phyloP scores from a whole-genome alignment of 495 filamentous ascomycete species.

The Xylaria longipes region DNA sequence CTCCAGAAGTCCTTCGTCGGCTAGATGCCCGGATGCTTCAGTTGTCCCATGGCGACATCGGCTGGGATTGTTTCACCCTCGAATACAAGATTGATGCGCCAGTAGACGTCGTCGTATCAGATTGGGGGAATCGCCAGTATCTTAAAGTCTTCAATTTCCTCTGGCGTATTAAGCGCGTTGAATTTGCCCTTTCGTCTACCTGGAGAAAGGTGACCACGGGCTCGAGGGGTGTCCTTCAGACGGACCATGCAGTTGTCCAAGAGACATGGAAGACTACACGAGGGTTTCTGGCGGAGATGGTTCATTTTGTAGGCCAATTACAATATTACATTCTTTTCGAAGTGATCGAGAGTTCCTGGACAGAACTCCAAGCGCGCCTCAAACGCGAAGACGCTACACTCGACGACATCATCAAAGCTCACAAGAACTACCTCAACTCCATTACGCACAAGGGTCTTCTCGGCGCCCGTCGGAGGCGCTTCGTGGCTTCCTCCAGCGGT shows the following conservation, averaged over 20 bases:
- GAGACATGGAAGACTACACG: conserved; percentile 89
- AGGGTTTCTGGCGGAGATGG: conserved; percentile 93
- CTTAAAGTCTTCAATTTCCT: conserved; percentile 99
- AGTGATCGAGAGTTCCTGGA: conserved; percentile 95
- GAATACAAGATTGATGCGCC: conserved; percentile 99
- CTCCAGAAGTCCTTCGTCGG: conserved; percentile 87
- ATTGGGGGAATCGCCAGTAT: conserved; percentile 93
- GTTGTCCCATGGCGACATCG: conserved; percentile 93
- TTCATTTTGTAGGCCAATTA: conserved; percentile 95
- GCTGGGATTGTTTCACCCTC: conserved; percentile 99
- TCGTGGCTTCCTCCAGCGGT: conserved; percentile 47
- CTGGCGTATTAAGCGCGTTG: conserved; percentile 97
- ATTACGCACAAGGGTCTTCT: conserved; percentile 98
- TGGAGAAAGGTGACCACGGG: conserved; percentile 98
- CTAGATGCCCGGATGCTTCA: conserved; percentile 97
- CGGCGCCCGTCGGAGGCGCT: conserved; percentile 62
- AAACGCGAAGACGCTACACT: conserved; percentile 84
- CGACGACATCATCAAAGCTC: conserved; percentile 92
- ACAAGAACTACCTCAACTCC: conserved; percentile 85
- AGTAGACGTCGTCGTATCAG: conserved; percentile 95
- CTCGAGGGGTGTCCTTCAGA: conserved; percentile 86
- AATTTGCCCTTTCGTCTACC: conserved; percentile 86
- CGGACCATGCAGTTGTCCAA: conserved; percentile 75
- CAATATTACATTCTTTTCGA: conserved; percentile 99
- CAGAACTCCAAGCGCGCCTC: conserved; percentile 80